phyloP scores from a whole-genome alignment of 495 filamentous ascomycete genomes.

The Penicillium goetzii region DNA sequence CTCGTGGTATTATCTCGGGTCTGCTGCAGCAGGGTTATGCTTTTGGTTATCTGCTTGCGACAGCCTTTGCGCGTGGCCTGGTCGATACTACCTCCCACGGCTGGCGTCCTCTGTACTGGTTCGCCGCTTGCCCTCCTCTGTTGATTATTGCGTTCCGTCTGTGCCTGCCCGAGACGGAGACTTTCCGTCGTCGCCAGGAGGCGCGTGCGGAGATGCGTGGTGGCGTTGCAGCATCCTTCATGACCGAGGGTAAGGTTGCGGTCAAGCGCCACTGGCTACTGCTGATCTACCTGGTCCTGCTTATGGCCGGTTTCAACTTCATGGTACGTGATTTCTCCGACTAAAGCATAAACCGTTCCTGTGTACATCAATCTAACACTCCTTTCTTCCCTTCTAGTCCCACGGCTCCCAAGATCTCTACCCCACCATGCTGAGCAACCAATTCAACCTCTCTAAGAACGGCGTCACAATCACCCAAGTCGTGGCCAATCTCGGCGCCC shows the following conservation, averaged over 20 bases:
- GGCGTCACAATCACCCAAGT: conserved; percentile 83
- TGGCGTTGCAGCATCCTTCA: conserved; percentile 62
- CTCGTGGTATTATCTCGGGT: conserved; percentile 77
- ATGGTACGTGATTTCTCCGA: conserved; percentile 54
- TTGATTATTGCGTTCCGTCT: conserved; percentile 80
- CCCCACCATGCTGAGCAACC: conserved; percentile 78
- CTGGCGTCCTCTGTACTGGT: conserved; percentile 88
- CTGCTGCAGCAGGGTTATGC: conserved; percentile 89
- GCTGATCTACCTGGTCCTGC: conserved; percentile 75
- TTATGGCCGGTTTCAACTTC: conserved; percentile 93
- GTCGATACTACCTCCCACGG: conserved; percentile 73
- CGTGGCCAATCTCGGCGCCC: conserved; percentile 81
- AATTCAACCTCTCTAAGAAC: conserved; percentile 72
- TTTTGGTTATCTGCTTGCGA: conserved; percentile 81
- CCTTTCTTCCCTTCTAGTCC: conserved; percentile 41
- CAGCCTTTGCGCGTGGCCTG: conserved; percentile 73
- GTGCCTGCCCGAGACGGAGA: conserved; percentile 74
- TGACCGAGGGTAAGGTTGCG: conserved; percentile 75
- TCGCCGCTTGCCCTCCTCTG: conserved; percentile 78
- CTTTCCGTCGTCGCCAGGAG: conserved; percentile 63
- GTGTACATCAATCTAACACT: neutral
- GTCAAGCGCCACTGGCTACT: conserved; percentile 78
- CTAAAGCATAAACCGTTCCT: neutral
- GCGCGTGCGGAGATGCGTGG: conserved; percentile 55
- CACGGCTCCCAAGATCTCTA: conserved; percentile 93